Evolutionary conservation across 768 basidiomycete species (phyloP), one percentile per base, ranked within the genome.

Genomic region (Podaxis rugospora): DNA sequence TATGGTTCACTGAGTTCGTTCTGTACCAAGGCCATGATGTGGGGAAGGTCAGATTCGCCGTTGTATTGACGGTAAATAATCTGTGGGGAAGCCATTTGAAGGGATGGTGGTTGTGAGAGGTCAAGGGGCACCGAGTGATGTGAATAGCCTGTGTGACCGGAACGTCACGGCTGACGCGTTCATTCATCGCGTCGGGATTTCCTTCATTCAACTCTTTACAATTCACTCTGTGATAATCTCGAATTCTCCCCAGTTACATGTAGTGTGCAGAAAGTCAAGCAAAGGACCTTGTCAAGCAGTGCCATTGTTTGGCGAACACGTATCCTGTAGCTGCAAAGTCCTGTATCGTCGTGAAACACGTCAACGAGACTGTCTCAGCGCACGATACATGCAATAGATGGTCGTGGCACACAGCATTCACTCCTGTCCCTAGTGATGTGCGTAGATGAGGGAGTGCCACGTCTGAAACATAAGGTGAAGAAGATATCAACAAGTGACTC

Each of bases 1-100:
- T 94, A 98, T 46, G 96, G 96, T 74, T 98, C 95, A 65, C 90
- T 93, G 68, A 98, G 85, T 76, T 97, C 95, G 68, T 82, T 88
- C 77, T 95, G 90, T 3, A 96, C 90, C 61, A 98, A 83, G 18
- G 82, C 79, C 84, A 96, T 93, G 68, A 98, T 89, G 65, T 86
- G 84, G 4, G 86, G 85, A 47, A 94, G 80, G 74, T 94, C 92
- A 5, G 81, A 75, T 75, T 93, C 90, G 67, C 90, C 90, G 54
- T 74, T 65, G 72, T 94, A 93, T 66, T 82, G 82, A 65, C 91
- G 83, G 75, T 93, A 94, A 57, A 76, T 68, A 62, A 88, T 85
- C 18, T 61, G 57, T 23, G 51, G 51, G 36, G 69, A 65, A 50
- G 68, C 60, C 69, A 70, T 71, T 37, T 42, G 27, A 37, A 28